Percentiles rank a stretch among this genome's conserved stretches.
Evolutionary conservation across 768 basidiomycete genomes (phyloP).

Genomic region (Hemileccinum rubropunctum): DNA sequence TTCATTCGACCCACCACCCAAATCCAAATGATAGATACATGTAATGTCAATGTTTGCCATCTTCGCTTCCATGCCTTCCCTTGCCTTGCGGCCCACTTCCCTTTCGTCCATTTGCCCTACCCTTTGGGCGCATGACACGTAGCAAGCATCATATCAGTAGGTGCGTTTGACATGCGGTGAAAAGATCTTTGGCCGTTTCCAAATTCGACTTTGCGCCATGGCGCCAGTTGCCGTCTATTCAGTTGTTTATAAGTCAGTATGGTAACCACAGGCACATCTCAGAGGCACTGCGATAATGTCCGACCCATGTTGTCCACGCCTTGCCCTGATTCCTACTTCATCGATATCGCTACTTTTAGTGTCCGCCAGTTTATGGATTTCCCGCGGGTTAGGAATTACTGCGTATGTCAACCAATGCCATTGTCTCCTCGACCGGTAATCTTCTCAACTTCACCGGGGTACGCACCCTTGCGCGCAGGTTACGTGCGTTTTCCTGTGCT

Average conservation of each 20-base stretch:
- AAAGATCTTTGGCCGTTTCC: slow-evolving; percentile 28
- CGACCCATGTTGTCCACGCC: slow-evolving; percentile 26
- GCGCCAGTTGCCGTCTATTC: slow-evolving; percentile 28
- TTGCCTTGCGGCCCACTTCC: slow-evolving; percentile 25
- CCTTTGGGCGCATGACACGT: slow-evolving; percentile 28
- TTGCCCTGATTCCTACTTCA: slow-evolving; percentile 16
- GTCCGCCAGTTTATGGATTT: background rate
- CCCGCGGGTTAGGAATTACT: slow-evolving; percentile 10
- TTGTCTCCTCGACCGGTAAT: slow-evolving; percentile 15
- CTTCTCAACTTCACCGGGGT: slow-evolving; percentile 4
- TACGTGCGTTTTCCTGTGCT: slow-evolving; percentile 20
- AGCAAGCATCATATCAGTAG: slow-evolving; percentile 26
- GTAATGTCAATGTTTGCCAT: slow-evolving; percentile 16
- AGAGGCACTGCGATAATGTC: slow-evolving; percentile 30
- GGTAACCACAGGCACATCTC: slow-evolving; percentile 24
- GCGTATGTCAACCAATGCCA: slow-evolving; percentile 8
- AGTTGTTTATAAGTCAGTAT: slow-evolving; percentile 23
- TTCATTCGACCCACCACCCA: slow-evolving; percentile 11
- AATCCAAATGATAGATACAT: slow-evolving; percentile 10
- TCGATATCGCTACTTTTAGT: slow-evolving; percentile 26
- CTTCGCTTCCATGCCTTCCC: slow-evolving; percentile 30
- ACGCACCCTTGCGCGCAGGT: slow-evolving; percentile 11
- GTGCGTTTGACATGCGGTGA: slow-evolving; percentile 34
- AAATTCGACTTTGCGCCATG: slow-evolving; percentile 21
- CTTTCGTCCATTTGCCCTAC: slow-evolving; percentile 20